Conservation (phyloP, 202 grass and related monocot species). For the Bolboschoenoplectus hybrid region DNA sequence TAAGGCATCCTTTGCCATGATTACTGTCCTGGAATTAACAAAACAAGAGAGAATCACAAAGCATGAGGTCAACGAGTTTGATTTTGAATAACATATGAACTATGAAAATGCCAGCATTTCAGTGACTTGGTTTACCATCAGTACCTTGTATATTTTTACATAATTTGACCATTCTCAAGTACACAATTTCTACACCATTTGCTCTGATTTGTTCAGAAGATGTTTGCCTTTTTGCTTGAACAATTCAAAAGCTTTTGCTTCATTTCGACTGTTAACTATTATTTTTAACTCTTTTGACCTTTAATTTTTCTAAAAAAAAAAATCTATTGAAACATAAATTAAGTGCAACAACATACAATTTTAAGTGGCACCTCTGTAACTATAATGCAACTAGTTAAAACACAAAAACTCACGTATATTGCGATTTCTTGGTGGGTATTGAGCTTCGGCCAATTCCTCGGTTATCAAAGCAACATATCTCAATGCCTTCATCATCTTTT, state of each 20-base stretch:
- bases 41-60: background rate
- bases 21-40: slow-evolving; percentile 55
- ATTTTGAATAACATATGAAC: slow-evolving; percentile 12
- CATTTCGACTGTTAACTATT: background rate
- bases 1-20: slow-evolving; percentile 73
- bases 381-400: background rate
- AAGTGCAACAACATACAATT: slow-evolving; percentile 6
- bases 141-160: too few relatives aligned
- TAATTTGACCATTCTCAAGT: background rate
- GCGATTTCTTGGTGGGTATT: slow-evolving; percentile 52
- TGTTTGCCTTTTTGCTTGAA: background rate
- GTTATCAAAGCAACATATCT: slow-evolving; percentile 90
- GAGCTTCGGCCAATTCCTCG: slow-evolving; percentile 72
- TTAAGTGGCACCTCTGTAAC: background rate
- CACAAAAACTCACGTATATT: slow-evolving; percentile 54
- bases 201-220: background rate
- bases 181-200: background rate
- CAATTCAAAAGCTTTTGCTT: slow-evolving; percentile 23
- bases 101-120: background rate
- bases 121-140: too few relatives aligned
- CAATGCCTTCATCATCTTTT: slow-evolving; percentile 50
- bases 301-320: background rate
- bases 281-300: background rate
- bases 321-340: slow-evolving; percentile 25
- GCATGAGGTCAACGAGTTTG: background rate